Conservation (phyloP, 805 yeast genomes). For the Candida boleticola region DNA sequence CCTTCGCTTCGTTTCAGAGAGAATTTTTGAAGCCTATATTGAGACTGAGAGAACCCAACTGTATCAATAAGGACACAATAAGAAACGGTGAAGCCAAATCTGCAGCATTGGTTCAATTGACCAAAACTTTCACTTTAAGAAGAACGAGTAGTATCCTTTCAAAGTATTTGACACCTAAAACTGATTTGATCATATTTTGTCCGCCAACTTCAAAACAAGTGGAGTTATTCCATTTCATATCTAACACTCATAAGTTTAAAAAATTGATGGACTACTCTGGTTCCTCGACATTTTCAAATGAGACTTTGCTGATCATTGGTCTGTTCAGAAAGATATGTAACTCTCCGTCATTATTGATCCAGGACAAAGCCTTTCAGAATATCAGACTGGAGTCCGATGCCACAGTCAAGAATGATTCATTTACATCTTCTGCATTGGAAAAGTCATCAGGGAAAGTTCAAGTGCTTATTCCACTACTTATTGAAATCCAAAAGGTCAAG, state of each 20-base stretch:
- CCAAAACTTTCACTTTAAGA: constrained; percentile 68
- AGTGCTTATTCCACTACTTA: constrained; percentile 55
- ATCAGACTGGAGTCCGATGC: constrained; percentile 1
- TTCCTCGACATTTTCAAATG: constrained; percentile 20
- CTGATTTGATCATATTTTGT: constrained; percentile 75
- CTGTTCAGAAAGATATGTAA: constrained; percentile 79
- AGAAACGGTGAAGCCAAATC: constrained; percentile 62
- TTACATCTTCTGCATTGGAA: constrained; percentile 10
- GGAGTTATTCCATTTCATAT: constrained; percentile 50
- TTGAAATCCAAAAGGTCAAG: constrained; percentile 38
- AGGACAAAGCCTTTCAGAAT: constrained; percentile 44
- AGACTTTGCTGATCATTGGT: constrained; percentile 67
- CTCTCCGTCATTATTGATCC: constrained; percentile 62
- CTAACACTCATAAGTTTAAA: constrained; percentile 34
- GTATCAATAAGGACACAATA: constrained; percentile 47
- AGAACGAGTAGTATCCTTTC: constrained; percentile 59
- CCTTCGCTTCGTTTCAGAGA: constrained; percentile 54
- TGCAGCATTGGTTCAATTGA: constrained; percentile 58
- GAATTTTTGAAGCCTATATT: constrained; percentile 69
- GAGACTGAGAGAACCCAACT: constrained; percentile 61
- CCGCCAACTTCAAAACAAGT: constrained; percentile 69
- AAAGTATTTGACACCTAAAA: constrained; percentile 65
- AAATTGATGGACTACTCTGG: constrained; percentile 25
- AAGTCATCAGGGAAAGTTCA: constrained; percentile 61
- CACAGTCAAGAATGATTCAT: constrained; percentile 11